Evolutionary conservation across 2,329 filamentous ascomycete species (phyloP), one percentile per base, ranked within the genome.

Genomic region (Venturia oleaginea): DNA sequence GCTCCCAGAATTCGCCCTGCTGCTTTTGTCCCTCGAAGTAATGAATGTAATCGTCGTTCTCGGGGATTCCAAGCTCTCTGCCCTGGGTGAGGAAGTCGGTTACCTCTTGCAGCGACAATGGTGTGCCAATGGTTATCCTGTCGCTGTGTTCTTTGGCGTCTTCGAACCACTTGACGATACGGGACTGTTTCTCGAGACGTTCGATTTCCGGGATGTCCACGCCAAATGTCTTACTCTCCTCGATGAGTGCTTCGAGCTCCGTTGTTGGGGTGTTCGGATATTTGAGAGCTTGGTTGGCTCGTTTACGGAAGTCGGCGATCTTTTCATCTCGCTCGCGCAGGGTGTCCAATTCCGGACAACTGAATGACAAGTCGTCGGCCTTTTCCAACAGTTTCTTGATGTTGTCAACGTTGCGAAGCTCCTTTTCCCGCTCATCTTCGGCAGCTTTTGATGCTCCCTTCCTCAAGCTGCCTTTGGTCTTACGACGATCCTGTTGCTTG

Each of bases 401-500:
- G 73, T 95, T 95, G 69, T 90, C 87, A 68, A 97, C 86, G 72
- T 91, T 95, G 70, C 94, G 91, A 70, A 91, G 83, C 74, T 97
- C 92, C 69, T 87, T 87, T 71, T 90, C 87, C 67, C 85, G 84
- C 73, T 97, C 91, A 76, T 96, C 94, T 71, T 97, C 92, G 64
- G 89, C 85, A 62, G 86, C 88, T 24, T 71, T 69, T 75, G 89
- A 93, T 70, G 84, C 84, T 64, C 86, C 84, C 71, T 85, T 88
- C 68, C 91, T 89, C 86, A 89, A 94, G 55, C 84, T 85, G 72
- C 91, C 94, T 71, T 97, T 93, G 75, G 89, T 96, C 77, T 97
- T 97, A 67, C 93, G 91, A 67, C 94, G 89, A 72, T 95, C 96
- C 77, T 97, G 93, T 78, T 97, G 93, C 79, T 99, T 99, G 70